Conservation (phyloP, 1,284 basidiomycete species). For the Cutaneotrichosporon cutaneum region DNA sequence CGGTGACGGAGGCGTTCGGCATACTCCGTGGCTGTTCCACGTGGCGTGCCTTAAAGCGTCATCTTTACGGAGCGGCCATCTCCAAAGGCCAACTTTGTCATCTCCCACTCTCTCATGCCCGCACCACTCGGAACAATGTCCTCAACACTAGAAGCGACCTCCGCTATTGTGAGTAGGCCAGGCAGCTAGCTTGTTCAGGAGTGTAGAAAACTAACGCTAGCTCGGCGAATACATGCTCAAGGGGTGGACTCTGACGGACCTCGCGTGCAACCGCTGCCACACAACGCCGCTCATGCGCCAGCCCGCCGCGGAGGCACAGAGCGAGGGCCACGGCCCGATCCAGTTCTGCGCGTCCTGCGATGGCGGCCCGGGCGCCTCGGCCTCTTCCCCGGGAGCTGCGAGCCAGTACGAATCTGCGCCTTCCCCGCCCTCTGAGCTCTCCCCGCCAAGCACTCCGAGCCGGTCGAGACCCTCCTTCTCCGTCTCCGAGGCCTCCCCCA, state of each 20-base stretch:
- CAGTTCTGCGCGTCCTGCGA: conserved; percentile 53
- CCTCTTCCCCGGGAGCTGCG: not conserved
- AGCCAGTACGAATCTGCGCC: not conserved
- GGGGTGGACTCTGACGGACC: conserved; percentile 52
- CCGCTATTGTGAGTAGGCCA: conserved; percentile 41
- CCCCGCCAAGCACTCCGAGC: not conserved
- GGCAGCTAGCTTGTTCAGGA: not conserved
- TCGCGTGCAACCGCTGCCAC: conserved; percentile 44
- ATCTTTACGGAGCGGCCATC: not conserved
- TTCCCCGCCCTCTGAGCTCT: not conserved
- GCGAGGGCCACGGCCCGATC: conserved; percentile 36
- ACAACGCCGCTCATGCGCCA: conserved; percentile 52
- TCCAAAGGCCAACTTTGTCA: not conserved
- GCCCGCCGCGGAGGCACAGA: conserved; percentile 33
- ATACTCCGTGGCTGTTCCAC: not conserved
- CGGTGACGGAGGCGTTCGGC: not conserved
- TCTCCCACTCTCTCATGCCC: conserved; percentile 21
- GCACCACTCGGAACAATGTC: conserved; percentile 38
- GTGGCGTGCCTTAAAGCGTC: not conserved
- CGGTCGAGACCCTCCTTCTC: not conserved
- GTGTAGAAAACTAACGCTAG: conserved; percentile 25
- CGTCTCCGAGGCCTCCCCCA: not conserved
- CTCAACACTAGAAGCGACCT: conserved; percentile 42
- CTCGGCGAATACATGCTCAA: conserved; percentile 55
- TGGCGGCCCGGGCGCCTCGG: conserved; percentile 40